These are phyloP conservation scores for Fusarium albidum DNA, from an alignment of 2,329 filamentous ascomycete genomes.

Conservation along the genomic window DNA sequence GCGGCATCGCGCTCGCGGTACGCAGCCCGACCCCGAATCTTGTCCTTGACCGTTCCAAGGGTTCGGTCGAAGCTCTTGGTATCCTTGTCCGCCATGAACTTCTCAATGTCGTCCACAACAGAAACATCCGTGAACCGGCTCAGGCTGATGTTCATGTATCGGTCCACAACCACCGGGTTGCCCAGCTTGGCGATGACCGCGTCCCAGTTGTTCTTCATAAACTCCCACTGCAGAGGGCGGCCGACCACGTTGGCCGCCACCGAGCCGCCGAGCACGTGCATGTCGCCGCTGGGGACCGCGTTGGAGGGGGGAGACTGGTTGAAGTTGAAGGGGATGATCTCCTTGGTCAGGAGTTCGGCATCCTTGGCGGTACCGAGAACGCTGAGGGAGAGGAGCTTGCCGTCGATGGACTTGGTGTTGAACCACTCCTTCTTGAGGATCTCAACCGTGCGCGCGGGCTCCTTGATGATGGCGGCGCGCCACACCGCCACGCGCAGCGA, in stretches of 20 bases:
- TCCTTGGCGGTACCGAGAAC: slow-evolving; percentile 80
- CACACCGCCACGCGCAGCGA: slow-evolving; percentile 84
- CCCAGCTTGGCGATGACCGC: slow-evolving; percentile 74
- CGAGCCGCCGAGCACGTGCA: slow-evolving; percentile 80
- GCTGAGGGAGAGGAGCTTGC: slow-evolving; percentile 84
- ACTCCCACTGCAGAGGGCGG: slow-evolving; percentile 82
- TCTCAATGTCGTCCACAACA: slow-evolving; percentile 77
- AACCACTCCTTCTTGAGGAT: slow-evolving; percentile 86
- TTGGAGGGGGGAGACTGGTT: slow-evolving; percentile 65
- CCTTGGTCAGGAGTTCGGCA: slow-evolving; percentile 69
- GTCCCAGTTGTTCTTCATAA: slow-evolving; percentile 85
- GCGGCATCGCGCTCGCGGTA: slow-evolving; percentile 82
- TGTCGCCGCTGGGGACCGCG: slow-evolving; percentile 84
- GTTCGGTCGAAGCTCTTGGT: slow-evolving; percentile 87
- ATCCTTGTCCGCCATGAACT: slow-evolving; percentile 88
- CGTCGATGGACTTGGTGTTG: slow-evolving; percentile 84
- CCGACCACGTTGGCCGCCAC: slow-evolving; percentile 77
- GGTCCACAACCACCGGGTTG: slow-evolving; percentile 89
- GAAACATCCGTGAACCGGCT: slow-evolving; percentile 78
- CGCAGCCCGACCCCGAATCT: slow-evolving; percentile 80
- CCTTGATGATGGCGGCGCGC: slow-evolving; percentile 74
- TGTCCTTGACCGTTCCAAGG: slow-evolving; percentile 85
- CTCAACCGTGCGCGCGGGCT: slow-evolving; percentile 74
- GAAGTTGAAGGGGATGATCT: slow-evolving; percentile 80
- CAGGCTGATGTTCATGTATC: slow-evolving; percentile 82